Conservation (phyloP, 2,329 filamentous ascomycete species). For the Ascochyta clinopodiicola region DNA sequence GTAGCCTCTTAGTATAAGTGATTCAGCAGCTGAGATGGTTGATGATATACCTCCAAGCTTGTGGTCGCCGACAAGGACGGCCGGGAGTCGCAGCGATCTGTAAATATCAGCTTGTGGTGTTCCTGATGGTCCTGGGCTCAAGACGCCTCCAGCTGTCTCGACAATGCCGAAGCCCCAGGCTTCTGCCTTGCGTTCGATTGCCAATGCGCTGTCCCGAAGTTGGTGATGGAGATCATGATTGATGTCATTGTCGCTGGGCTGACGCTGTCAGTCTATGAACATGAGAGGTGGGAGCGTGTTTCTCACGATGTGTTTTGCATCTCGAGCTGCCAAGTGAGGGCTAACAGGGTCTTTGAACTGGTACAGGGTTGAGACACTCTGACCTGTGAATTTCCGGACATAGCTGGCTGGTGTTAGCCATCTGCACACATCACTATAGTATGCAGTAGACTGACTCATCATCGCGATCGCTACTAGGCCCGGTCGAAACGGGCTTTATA, state of each 20-base stretch:
- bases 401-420: conserved; percentile 58
- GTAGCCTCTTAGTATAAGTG: conserved; percentile 77
- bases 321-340: conserved; percentile 73
- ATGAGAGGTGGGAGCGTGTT: background rate
- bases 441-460: conserved; percentile 60
- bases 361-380: conserved; percentile 66
- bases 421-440: background rate
- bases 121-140: conserved; percentile 79
- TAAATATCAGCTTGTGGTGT: conserved; percentile 81
- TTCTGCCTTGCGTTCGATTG: background rate
- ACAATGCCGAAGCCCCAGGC: conserved; percentile 61
- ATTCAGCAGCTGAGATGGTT: conserved; percentile 82
- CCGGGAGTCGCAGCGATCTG: conserved; percentile 73
- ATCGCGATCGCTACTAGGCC: conserved; percentile 72
- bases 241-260: conserved; percentile 37
- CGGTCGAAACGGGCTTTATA: conserved; percentile 83
- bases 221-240: conserved; percentile 24
- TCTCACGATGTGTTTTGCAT: conserved; percentile 26
- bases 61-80: conserved; percentile 76
- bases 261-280: conserved; percentile 6
- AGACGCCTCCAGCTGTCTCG: conserved; percentile 83
- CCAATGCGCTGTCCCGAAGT: conserved; percentile 23
- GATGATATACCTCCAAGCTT: conserved; percentile 80
- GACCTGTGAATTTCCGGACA: conserved; percentile 64
- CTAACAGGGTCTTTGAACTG: conserved; percentile 78